A percentile compares a stretch with the other conserved stretches of the same genome.
These are phyloP conservation scores for Ogataea degrootiae DNA, from an alignment of 805 yeast species.

Conservation along the genomic window DNA sequence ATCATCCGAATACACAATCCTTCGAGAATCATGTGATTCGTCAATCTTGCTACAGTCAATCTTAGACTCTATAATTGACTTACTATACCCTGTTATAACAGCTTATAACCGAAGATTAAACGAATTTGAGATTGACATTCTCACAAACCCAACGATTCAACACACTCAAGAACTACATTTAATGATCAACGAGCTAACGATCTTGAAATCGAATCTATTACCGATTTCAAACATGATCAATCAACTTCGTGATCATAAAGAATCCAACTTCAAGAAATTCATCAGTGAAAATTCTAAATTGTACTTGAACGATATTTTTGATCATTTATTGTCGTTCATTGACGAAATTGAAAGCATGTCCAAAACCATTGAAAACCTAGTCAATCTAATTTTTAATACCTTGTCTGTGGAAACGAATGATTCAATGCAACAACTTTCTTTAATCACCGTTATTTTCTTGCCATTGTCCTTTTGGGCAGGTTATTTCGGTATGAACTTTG, in stretches of 20 bases:
- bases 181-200: constrained; percentile 48
- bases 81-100: constrained; percentile 46
- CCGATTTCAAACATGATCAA: constrained; percentile 45
- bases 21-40: constrained; percentile 48
- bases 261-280: constrained; percentile 13
- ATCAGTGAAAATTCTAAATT: constrained; percentile 41
- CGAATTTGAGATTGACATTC: constrained; percentile 48
- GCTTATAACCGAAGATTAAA: constrained; percentile 45
- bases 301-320: constrained; percentile 52
- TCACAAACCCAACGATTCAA: constrained; percentile 43
- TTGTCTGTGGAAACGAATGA: constrained; percentile 51
- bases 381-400: constrained; percentile 51
- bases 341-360: constrained; percentile 54
- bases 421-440: constrained; percentile 48
- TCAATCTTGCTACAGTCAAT: constrained; percentile 50
- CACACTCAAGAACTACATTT: constrained; percentile 51
- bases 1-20: constrained; percentile 39
- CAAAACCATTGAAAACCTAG: constrained; percentile 44
- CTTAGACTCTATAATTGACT: constrained; percentile 50
- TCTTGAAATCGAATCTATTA: constrained; percentile 40
- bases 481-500: constrained; percentile 55
- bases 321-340: constrained; percentile 47
- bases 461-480: constrained; percentile 61
- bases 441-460: constrained; percentile 54
- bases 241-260: constrained; percentile 38